Base-by-base conservation (phyloP, 345 rosid genomes). In the Boechera divaricarpa region DNA sequence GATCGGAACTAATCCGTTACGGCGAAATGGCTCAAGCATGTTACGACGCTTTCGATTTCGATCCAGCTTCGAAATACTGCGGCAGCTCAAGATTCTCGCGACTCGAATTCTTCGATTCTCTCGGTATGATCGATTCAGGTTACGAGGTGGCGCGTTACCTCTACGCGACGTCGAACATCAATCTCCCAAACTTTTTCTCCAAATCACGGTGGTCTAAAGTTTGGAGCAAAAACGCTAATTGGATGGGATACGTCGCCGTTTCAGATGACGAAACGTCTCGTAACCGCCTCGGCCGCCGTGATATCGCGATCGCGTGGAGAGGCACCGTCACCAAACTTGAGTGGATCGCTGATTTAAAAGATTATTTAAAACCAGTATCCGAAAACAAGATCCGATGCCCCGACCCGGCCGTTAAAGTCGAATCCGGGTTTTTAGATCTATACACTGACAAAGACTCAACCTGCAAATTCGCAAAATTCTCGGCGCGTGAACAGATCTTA, bases 11-110 rank as follows among this genome's bases (percentile, higher is more conserved):
- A 5, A 87, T 93, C 63, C 91, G 94, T 2, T 93, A 91, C 73
- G 98, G 98, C 7, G 98, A 93, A 84, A 85, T 91, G 92, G 92
- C 96, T 0, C 92, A 90, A 16, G 89, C 97, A 5, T 87, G 92
- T 70, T 91, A 91, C 73, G 97, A 93, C 53, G 97, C 88, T 29
- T 91, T 91, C 71, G 97, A 89, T 57, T 89, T 83, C 57, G 98
- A 93, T 7, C 94, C 94, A 0, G 87, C 83, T 16, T 88, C 98
- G 0, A 88, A 82, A 39, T 91, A 91, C 79, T 86, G 94, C 49
- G 97, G 96, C 7, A 86, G 89, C 83, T 90, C 92, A 51, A 78
- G 94, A 52, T 93, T 79, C 82, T 42, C 81, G 5, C 91, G 83
- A 33, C 85, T 54, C 5, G 42, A 83, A 0, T 88, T 93, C 73